Evolutionary conservation across 768 basidiomycete genomes (phyloP).

Genomic region (Hydnum rufescens): DNA sequence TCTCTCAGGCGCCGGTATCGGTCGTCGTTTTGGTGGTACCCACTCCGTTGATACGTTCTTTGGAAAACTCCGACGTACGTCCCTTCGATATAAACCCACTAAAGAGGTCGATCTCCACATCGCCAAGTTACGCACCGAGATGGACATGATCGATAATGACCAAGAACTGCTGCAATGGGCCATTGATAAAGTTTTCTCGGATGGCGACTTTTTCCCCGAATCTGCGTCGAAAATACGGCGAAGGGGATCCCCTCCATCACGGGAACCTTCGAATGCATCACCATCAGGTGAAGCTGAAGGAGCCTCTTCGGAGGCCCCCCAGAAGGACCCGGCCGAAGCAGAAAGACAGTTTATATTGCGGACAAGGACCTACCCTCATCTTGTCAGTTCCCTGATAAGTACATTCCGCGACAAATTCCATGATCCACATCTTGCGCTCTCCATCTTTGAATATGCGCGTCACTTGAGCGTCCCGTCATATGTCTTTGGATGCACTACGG

Average conservation of each 20-base stretch:
- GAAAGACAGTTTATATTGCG: conserved; percentile 20
- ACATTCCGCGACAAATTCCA: conserved; percentile 57
- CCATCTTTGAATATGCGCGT: conserved; percentile 64
- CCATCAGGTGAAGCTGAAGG: background rate
- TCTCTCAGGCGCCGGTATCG: background rate
- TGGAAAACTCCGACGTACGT: background rate
- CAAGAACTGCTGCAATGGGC: conserved; percentile 58
- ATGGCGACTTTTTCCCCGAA: conserved; percentile 17
- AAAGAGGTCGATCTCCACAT: conserved; percentile 14
- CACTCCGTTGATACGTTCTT: background rate
- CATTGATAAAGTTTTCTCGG: conserved; percentile 42
- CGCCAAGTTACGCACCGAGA: conserved; percentile 52
- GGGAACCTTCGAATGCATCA: background rate
- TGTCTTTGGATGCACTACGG: conserved; percentile 75
- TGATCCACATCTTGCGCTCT: conserved; percentile 64
- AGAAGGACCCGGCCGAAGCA: conserved; percentile 14
- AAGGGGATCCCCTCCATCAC: background rate
- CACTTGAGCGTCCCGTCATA: conserved; percentile 60
- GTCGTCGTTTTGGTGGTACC: background rate
- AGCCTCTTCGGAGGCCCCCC: conserved; percentile 4
- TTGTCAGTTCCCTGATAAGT: conserved; percentile 59
- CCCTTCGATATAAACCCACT: background rate
- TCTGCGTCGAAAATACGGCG: conserved; percentile 6
- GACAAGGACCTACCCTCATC: conserved; percentile 47
- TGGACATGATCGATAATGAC: conserved; percentile 50